A percentile compares a stretch with the other conserved stretches of the same genome.
These are phyloP conservation scores for Exsudoporus floridanus DNA, from an alignment of 1,284 basidiomycete genomes.

Conservation along the genomic window DNA sequence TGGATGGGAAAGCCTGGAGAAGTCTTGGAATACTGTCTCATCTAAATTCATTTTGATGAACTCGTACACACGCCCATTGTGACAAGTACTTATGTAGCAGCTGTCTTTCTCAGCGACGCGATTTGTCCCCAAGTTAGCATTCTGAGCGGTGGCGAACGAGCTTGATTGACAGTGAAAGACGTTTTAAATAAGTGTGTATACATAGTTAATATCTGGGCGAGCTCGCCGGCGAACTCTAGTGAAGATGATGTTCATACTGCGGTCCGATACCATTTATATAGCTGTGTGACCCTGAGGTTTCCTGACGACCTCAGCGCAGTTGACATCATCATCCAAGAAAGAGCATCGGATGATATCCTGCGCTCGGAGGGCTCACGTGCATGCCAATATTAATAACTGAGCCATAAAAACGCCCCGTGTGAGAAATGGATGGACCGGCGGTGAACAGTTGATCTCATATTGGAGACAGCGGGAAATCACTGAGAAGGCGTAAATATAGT, in stretches of 20 bases:
- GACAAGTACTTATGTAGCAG: neutral
- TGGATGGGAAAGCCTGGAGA: constrained; percentile 80
- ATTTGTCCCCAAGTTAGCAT: constrained; percentile 2
- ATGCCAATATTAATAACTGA: constrained; percentile 2
- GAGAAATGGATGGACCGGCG: constrained; percentile 3
- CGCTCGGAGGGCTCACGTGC: constrained; percentile 7
- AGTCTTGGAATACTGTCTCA: constrained; percentile 52
- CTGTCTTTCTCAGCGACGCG: constrained; percentile 1
- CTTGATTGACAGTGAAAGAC: neutral
- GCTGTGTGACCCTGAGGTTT: neutral
- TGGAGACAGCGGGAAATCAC: constrained; percentile 18
- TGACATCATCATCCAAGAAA: constrained; percentile 4
- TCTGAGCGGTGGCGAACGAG: neutral
- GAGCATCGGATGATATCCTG: neutral
- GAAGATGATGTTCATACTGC: neutral
- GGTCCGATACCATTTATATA: neutral
- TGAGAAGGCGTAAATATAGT: constrained; percentile 11
- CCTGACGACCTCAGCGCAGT: constrained; percentile 5
- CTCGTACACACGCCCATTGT: neutral
- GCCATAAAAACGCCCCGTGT: constrained; percentile 1
- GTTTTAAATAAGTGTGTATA: neutral
- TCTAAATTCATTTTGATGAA: constrained; percentile 14
- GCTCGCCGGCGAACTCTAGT: constrained; percentile 6
- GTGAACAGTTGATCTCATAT: neutral
- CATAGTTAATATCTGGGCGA: constrained; percentile 10